These are phyloP conservation scores for Cornus suecica DNA, from an alignment of 148 eudicot species.

Conservation along the genomic window DNA sequence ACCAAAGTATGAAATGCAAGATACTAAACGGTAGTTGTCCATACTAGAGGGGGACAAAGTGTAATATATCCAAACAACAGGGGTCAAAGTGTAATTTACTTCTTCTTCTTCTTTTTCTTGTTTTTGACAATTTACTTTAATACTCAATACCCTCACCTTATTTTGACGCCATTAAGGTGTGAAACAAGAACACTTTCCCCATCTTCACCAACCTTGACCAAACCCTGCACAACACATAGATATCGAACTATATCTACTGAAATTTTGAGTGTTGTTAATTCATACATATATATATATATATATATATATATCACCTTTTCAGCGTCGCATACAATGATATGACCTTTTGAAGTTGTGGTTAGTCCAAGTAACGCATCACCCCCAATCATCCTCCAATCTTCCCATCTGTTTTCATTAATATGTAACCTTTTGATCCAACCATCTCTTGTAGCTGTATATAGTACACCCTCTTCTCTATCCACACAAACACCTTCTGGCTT, in stretches of 20 bases:
- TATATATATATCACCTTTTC: constrained; percentile 33
- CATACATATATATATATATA: too few relatives aligned
- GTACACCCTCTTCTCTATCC: constrained; percentile 43
- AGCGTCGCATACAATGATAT: constrained; percentile 58
- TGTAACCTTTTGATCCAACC: constrained; percentile 76
- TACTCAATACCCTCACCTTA: constrained; percentile 32
- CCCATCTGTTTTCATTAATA: constrained; percentile 55
- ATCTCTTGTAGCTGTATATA: constrained; percentile 84
- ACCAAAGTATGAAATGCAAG: too few relatives aligned
- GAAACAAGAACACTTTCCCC: constrained; percentile 57
- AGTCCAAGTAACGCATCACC: constrained; percentile 56
- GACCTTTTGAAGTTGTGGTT: constrained; percentile 36
- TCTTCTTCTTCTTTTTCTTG: too few relatives aligned
- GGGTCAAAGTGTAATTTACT: too few relatives aligned
- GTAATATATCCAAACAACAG: too few relatives aligned
- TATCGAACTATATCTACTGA: too few relatives aligned
- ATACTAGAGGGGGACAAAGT: too few relatives aligned
- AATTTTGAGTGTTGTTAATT: too few relatives aligned
- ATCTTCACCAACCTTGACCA: constrained; percentile 67
- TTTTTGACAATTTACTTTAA: too few relatives aligned
- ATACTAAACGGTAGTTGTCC: too few relatives aligned
- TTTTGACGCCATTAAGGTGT: constrained; percentile 47
- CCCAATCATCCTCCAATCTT: constrained; percentile 52
- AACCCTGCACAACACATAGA: constrained; percentile 74
- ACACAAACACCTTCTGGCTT: constrained; percentile 69